A percentile compares a stretch with the other conserved stretches of the same genome.
phyloP scores from a whole-genome alignment of 768 basidiomycete genomes.

The Rhodotorula babjevae region DNA sequence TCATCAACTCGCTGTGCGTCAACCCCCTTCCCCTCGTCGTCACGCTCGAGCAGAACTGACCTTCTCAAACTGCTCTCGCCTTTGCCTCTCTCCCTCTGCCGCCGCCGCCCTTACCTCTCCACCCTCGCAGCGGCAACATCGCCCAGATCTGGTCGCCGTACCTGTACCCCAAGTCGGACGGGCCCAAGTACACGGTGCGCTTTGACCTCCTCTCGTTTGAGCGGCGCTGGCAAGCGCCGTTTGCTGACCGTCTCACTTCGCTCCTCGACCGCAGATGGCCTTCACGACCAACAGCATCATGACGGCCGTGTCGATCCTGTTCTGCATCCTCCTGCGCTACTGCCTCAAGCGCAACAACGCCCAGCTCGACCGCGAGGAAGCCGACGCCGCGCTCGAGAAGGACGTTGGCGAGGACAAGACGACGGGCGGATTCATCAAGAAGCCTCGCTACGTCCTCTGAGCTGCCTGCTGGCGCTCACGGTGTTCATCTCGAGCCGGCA shows the following conservation, averaged over 20 bases:
- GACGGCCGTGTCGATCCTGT: slow-evolving; percentile 1
- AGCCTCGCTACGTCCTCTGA: slow-evolving; percentile 26
- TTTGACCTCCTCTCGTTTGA: neutral
- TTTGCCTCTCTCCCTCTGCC: no score
- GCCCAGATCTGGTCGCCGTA: slow-evolving; percentile 41
- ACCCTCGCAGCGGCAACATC: slow-evolving; percentile 31
- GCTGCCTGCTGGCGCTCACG: neutral
- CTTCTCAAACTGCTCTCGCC: neutral
- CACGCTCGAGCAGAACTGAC: neutral
- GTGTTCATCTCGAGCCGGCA: no score
- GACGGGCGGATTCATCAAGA: neutral
- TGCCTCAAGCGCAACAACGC: slow-evolving; percentile 39
- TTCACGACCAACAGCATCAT: slow-evolving; percentile 10
- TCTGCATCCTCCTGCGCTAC: slow-evolving; percentile 36
- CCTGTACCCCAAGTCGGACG: slow-evolving; percentile 38
- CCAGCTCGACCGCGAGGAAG: slow-evolving; percentile 38
- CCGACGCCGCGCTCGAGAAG: neutral
- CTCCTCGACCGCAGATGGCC: slow-evolving; percentile 23
- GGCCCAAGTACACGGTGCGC: slow-evolving; percentile 40
- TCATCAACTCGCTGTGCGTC: slow-evolving; percentile 17
- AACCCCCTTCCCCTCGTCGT: neutral
- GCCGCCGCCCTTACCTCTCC: no score
- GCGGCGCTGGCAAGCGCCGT: no score
- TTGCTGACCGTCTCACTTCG: slow-evolving; percentile 8
- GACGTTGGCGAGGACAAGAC: neutral